Base-by-base conservation (phyloP, 495 filamentous ascomycete genomes). In the Bombardia bombarda region DNA sequence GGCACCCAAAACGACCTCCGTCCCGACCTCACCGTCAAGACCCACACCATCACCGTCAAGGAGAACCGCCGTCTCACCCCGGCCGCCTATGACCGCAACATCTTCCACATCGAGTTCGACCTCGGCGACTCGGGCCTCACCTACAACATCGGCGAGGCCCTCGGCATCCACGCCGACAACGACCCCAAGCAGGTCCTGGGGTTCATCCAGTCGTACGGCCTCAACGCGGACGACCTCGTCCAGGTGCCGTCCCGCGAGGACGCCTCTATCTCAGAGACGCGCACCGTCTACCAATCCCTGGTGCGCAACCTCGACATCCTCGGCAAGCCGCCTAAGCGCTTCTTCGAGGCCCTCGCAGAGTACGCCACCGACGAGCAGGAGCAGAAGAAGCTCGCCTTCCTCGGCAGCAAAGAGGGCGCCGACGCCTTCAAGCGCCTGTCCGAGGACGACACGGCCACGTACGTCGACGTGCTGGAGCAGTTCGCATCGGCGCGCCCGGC, bases 101-200 rank as follows among this genome's bases (percentile, higher is more conserved):
- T 98, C 64, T 98, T 98, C 83, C 92, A 98, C 69, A 97, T 98
- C 51, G 92, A 98, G 64, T 98, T 98, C 57, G 92, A 96, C 60
- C 77, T 97, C 16, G 89, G 88, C 37, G 67, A 80, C 52, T 92
- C 89, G 26, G 89, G 88, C 33, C 79, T 98, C 45, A 92, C 75
- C 18, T 98, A 98, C 63, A 86, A 93, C 50, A 97, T 98, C 58
- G 92, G 92, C 40, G 93, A 98, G 65, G 92, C 92, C n/a, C 83
- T 98, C 8, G 92, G 92, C 50, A 87, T 98, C 45, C 92, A 98
- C 58, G 83, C 87, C 10, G 86, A 97, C 66, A 98, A 98, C 61
- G 82, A 97, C 59, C 69, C 78, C 14, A 60, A 69, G 38, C 79
- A 90, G 47, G 87, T 96, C 18, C 60, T 72, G 25, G 80, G 86